Evolutionary conservation across 495 filamentous ascomycete species (phyloP), one percentile per base, ranked within the genome.

Genomic region (Penicillium paxilli): DNA sequence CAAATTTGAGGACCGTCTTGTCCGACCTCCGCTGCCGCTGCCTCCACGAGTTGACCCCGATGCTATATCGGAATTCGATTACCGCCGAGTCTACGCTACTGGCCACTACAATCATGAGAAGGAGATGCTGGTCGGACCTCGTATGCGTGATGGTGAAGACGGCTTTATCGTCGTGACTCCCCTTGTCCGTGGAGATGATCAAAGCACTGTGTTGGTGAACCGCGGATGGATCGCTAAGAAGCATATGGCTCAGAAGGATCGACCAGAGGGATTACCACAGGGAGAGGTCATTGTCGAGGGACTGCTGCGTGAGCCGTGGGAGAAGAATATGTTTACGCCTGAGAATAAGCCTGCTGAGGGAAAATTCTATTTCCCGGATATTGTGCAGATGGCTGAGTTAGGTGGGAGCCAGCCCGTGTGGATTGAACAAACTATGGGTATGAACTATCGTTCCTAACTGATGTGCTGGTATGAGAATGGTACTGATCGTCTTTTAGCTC

Each of bases 281-380:
- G 89, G 81, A 0, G 81, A 84, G 61, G 86, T 98, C 3, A 81
- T 77, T 6, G 84, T 98, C 2, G 84, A 95, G 66, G 94, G 94
- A 4, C 65, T 98, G 65, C 68, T 98, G 64, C 72, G 94, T 49
- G 83, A 92, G 75, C 93, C 95, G 24, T 95, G 90, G 86, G 89
- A 91, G 80, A 95, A 91, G 81, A 98, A 98, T 64, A 87, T 92
- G 80, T 98, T 98, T 64, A 98, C 94, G 52, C 94, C 94, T 0
- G 85, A 86, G 0, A 98, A 98, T 60, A 75, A 83, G 54, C 92
- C 92, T 0, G 86, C 92, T 55, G 81, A 80, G 52, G 84, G 84
- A 47, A 87, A 89, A 72, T 98, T 94, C 64, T 94, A 96, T 70
- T 98, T 98, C 58, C 93, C 94, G 1, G 95, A 97, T 69, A 88